Base-by-base conservation (phyloP, 768 basidiomycete genomes). In the Amanita jacksonii region DNA sequence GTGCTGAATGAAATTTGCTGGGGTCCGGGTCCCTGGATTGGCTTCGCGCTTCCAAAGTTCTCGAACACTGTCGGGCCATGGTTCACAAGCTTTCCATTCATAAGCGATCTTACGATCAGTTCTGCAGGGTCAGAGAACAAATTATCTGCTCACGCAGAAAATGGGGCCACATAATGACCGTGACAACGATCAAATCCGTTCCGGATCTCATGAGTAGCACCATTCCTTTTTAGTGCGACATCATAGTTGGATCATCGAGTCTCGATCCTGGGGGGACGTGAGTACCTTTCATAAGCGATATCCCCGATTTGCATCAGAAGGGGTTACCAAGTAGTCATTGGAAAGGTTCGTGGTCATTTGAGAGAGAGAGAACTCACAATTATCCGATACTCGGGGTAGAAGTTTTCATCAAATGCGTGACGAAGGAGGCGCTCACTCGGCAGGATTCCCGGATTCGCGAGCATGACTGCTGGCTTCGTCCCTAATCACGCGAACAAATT, bases 401-500 rank as follows among this genome's bases (percentile, higher is more conserved):
- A 16, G n/a, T 36, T 15, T 36, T n/a, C n/a, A n/a, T n/a, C n/a
- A n/a, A n/a, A n/a, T n/a, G n/a, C n/a, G n/a, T n/a, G n/a, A n/a
- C n/a, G n/a, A n/a, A n/a, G n/a, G n/a, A n/a, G n/a, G n/a, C n/a
- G n/a, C n/a, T n/a, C n/a, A n/a, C n/a, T n/a, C n/a, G n/a, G n/a
- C n/a, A n/a, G n/a, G n/a, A 25, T 12, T 9, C 16, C 13, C 27
- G 18, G 41, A 42, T 42, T 42, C 41, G 41, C 31, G 41, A 31
- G 10, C 28, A 18, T 32, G 40, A 12, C 28, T 30, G 40, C 22
- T 30, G 22, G n/a, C 16, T 40, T 18, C 40, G 30, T 8, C 18
- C 34, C 15, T 5, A 36, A 36, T 42, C 41, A 33, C 41, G 20
- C 41, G 20, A 42, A 33, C 31, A 42, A 31, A 22, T 32, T 31